Percentiles rank a stretch among this genome's conserved stretches.
Conservation (phyloP, 1,284 basidiomycete species). For the Irpex sp. region DNA sequence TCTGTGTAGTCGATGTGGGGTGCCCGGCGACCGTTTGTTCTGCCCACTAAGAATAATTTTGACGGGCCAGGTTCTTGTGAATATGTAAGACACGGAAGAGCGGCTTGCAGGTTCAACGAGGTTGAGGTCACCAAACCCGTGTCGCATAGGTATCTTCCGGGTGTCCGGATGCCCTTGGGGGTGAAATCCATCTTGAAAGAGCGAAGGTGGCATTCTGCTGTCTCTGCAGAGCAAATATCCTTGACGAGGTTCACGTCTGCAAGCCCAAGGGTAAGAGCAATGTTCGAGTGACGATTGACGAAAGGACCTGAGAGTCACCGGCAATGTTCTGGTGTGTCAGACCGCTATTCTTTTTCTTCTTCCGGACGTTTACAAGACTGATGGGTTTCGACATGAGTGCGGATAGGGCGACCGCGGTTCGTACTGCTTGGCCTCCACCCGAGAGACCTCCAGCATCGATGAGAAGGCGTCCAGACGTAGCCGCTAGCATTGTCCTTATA, state of each 20-base stretch:
- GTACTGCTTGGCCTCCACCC: conserved; percentile 71
- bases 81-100: conserved; percentile 65
- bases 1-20: conserved; percentile 71
- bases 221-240: conserved; percentile 48
- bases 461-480: conserved; percentile 6
- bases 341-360: conserved; percentile 51
- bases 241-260: conserved; percentile 61
- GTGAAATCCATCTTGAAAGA: conserved; percentile 50
- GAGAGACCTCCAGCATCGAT: conserved; percentile 46
- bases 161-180: conserved; percentile 43
- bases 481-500: not conserved
- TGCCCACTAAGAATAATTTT: conserved; percentile 54
- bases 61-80: conserved; percentile 31
- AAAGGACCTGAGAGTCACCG: conserved; percentile 36
- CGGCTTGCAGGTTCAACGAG: conserved; percentile 66
- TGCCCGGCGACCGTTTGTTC: conserved; percentile 64
- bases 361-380: conserved; percentile 56
- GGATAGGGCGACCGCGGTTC: conserved; percentile 61
- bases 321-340: conserved; percentile 67
- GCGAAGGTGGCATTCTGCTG: conserved; percentile 46
- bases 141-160: conserved; percentile 51
- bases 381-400: conserved; percentile 56
- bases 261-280: not conserved
- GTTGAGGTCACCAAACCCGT: conserved; percentile 67
- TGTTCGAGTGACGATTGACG: not conserved